Evolutionary conservation across 164 flowering plant genomes (phyloP), one percentile per base, ranked within the genome.

Genomic region (Umbilicus rupestris): DNA sequence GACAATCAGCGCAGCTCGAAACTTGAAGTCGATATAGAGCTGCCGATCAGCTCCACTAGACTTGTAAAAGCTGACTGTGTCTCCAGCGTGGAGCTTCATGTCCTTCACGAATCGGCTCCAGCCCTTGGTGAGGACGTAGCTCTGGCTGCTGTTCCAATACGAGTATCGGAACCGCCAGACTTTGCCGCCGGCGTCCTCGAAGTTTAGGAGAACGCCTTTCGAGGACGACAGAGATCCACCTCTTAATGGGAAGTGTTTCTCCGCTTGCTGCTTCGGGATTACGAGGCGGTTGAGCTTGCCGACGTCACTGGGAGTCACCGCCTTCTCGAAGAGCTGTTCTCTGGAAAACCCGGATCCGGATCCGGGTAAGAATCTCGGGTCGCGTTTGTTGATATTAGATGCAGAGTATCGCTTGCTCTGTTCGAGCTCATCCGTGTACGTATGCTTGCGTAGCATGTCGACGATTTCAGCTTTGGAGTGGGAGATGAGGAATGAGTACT

Each of bases 301-400:
- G 3, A 92, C 98, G 55, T 92, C 98, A 73, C 98, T 92, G 0
- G 98, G 98, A 5, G 97, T 92, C 15, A 92, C 96, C 9, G 87
- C 78, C 70, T 92, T 92, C 50, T 92, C 96, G 68, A 92, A 92
- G 0, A 92, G 84, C 70, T 71, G 83, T 62, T 83, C 92, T 2
- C 81, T 68, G 41, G 78, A n/a, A n/a, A n/a, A n/a, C n/a, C n/a
- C n/a, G n/a, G n/a, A n/a, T n/a, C n/a, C 76, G 0, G 37, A 35
- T 7, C 37, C 68, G 62, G 58, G 58, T 73, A 2, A 72, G 52
- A 50, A 19, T 6, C 57, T 24, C n/a, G 26, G 57, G 26, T 65
- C 70, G 14, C 9, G 62, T 15, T 64, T 62, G 24, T 55, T 35
- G 37, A 3, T 3, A 7, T 35, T 63, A 65, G 41, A 8, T n/a